Conservation (phyloP, 176 grass and related monocot species). For the Melocanna baccifera region DNA sequence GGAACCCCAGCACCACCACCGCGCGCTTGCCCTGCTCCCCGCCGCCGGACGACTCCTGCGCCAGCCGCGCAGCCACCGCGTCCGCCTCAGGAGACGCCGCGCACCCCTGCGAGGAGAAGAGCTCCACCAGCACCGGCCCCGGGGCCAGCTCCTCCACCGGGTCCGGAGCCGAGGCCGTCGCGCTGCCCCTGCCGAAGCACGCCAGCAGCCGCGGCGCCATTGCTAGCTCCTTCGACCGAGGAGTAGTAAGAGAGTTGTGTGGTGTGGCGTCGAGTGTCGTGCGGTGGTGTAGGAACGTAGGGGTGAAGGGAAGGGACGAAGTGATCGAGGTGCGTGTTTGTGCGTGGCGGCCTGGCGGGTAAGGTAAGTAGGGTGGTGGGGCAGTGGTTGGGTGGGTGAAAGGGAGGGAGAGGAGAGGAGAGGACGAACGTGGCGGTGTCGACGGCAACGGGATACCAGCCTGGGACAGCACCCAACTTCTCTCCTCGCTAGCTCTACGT, state of each 20-base stretch:
- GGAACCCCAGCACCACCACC: constrained; percentile 76
- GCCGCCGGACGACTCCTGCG: constrained; percentile 23
- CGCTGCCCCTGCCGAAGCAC: constrained; percentile 57
- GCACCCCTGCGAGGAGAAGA: constrained; percentile 89
- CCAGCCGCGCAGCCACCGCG: constrained; percentile 57
- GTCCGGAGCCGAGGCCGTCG: constrained; percentile 39
- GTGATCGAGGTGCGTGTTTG: not conserved
- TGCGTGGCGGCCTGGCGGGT: not conserved
- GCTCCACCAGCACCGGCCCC: constrained; percentile 80
- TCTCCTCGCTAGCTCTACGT: not conserved
- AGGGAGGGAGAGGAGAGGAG: not conserved
- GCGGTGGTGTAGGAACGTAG: not conserved
- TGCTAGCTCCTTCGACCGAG: not conserved
- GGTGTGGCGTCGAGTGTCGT: not conserved
- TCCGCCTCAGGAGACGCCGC: constrained; percentile 70
- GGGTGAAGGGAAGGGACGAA: constrained; percentile 5
- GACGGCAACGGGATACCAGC: constrained; percentile 53
- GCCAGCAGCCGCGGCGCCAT: constrained; percentile 69
- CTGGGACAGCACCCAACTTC: constrained; percentile 34
- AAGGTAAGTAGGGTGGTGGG: constrained; percentile 29
- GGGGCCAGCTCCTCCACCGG: not conserved
- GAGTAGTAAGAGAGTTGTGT: too few relatives aligned
- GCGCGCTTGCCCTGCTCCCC: not conserved
- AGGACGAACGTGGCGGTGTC: constrained; percentile 40
- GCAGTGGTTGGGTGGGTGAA: constrained; percentile 5